Evolutionary conservation across 768 basidiomycete genomes (phyloP), one percentile per base, ranked within the genome.

Genomic region (Phylloporus arenicola): DNA sequence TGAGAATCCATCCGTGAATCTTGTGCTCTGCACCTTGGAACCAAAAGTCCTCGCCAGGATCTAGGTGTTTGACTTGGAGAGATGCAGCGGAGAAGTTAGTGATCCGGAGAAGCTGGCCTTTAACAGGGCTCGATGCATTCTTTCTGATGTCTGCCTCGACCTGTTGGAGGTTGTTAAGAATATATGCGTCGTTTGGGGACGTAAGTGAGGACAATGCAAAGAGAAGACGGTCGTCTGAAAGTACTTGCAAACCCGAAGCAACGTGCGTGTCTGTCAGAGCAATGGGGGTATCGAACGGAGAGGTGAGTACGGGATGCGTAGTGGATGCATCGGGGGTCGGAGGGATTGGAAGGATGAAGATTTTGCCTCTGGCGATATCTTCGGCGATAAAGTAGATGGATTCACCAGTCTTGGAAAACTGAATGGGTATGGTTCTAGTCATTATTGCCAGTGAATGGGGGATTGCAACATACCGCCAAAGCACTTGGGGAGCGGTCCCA

Each of bases 1-100:
- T 89, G 48, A 92, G 56, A 13, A 82, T 71, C 86, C 86, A 97
- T 6, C 91, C 92, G 40, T 96, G 93, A 14, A 97, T 83, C 27
- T 79, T 61, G 64, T 77, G 79, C 57, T 84, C 69, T 3, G 88
- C 89, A 10, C 95, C 95, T 52, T 81, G 78, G 72, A 96, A 97
- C 83, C 85, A 92, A 62, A 97, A 89, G 50, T 89, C 83, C 58
- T 94, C 85, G 13, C 86, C 88, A 8, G 66, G 60, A 49, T 72
- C 70, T 34, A 95, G 72, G 20, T 68, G 50, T 67, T 86, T 90
- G 8, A 70, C 76, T 44, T 75, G 68, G 44, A 92, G 67, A 6
- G 74, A 75, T 9, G 73, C 64, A 37, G 71, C 73, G 0, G 86
- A 77, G 64, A 95, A 84, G 34, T 68, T 59, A 3, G 94, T 91